Evolutionary conservation across 306 rosid genomes (phyloP).

Genomic region (Abrus pulchellus): DNA sequence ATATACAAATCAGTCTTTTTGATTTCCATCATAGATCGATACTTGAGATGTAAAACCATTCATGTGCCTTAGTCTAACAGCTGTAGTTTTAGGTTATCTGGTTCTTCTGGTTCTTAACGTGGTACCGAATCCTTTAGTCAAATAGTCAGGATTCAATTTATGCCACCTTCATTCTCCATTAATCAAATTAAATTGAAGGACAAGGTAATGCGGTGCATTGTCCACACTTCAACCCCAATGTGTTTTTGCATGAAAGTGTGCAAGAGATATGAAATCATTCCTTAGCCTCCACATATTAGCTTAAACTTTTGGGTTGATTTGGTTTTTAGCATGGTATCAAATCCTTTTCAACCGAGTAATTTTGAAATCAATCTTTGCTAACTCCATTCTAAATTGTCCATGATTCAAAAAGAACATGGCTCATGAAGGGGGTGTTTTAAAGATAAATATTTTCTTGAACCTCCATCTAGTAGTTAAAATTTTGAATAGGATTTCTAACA

Average conservation of each 20-base stretch:
- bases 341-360: not conserved
- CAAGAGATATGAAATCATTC: constrained; percentile 17
- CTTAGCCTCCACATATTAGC: not conserved
- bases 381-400: not conserved
- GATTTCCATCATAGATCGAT: constrained; percentile 19
- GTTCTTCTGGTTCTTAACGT: constrained; percentile 1
- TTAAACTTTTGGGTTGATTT: constrained; percentile 4
- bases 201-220: not conserved
- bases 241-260: not conserved
- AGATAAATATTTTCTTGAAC: not conserved
- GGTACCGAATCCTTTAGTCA: not conserved
- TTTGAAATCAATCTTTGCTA: not conserved
- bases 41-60: constrained; percentile 29
- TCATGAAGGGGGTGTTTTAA: not conserved
- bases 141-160: constrained; percentile 16
- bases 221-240: not conserved
- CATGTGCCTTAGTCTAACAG: not conserved
- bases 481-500: not conserved
- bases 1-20: constrained; percentile 5
- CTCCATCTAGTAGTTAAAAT: not conserved
- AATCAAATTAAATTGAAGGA: constrained; percentile 24
- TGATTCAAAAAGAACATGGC: not conserved
- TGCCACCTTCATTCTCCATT: not conserved
- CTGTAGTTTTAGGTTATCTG: not conserved
- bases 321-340: not conserved